These are phyloP conservation scores for Violaceomyces palustris DNA, from an alignment of 1,284 basidiomycete genomes.

Conservation along the genomic window DNA sequence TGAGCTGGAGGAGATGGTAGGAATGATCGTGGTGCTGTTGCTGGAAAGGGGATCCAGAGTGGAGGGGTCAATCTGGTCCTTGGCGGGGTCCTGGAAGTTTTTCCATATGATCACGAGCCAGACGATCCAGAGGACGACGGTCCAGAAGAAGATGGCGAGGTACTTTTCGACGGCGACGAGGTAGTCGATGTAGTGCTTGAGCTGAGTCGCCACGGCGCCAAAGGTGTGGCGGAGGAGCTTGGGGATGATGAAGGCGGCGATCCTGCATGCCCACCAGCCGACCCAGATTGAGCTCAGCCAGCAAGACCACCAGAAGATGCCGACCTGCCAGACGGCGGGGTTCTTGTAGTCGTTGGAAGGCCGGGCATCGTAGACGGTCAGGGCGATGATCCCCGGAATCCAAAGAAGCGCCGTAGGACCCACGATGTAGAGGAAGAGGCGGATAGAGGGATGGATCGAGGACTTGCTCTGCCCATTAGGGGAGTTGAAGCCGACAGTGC, in stretches of 20 bases:
- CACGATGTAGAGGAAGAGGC: constrained; percentile 21
- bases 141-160: constrained; percentile 68
- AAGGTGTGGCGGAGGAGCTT: constrained; percentile 11
- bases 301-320: constrained; percentile 76
- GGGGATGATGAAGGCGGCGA: constrained; percentile 59
- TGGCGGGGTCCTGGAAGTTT: constrained; percentile 40
- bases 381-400: constrained; percentile 63
- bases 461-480: not conserved
- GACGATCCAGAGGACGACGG: constrained; percentile 60
- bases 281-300: constrained; percentile 75
- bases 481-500: constrained; percentile 25
- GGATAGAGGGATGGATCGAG: constrained; percentile 12
- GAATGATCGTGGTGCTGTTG: constrained; percentile 23
- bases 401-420: constrained; percentile 36
- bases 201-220: constrained; percentile 50
- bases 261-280: constrained; percentile 78
- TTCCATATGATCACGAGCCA: constrained; percentile 44
- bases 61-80: constrained; percentile 11
- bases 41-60: constrained; percentile 13
- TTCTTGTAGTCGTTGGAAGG: constrained; percentile 57
- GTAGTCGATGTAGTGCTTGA: constrained; percentile 62
- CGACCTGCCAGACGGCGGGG: constrained; percentile 58
- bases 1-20: constrained; percentile 9
- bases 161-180: constrained; percentile 55
- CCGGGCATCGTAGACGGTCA: constrained; percentile 60